A percentile compares a stretch with the other conserved stretches of the same genome.
phyloP scores from a whole-genome alignment of 73 alveolate species.

The Paramecium biaurelia region DNA sequence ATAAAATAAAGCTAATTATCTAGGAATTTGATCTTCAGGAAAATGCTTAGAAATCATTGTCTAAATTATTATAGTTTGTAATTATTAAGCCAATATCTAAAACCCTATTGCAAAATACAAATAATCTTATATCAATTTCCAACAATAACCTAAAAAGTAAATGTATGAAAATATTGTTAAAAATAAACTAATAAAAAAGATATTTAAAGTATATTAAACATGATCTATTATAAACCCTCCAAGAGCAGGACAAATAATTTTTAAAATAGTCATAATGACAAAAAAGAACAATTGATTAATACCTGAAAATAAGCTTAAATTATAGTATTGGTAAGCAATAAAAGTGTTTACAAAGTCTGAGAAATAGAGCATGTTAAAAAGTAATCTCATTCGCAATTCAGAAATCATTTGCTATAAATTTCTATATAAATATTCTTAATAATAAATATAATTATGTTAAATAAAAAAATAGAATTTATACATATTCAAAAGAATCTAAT shows the following conservation, averaged over 20 bases:
- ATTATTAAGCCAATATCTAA: not conserved
- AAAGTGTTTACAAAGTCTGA: constrained; percentile 17
- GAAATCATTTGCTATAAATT: not conserved
- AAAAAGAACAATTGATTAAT: not conserved
- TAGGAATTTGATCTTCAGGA: not conserved
- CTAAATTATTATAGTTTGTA: not conserved
- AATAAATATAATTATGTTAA: not conserved
- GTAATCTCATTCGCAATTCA: not conserved
- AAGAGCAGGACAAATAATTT: not conserved
- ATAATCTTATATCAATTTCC: not conserved
- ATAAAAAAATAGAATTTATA: not conserved
- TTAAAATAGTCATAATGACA: constrained; percentile 2
- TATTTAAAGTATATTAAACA: not conserved
- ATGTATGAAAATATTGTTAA: not conserved
- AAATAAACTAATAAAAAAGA: not conserved
- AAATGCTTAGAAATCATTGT: not conserved
- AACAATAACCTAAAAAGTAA: not conserved
- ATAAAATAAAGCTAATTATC: not conserved
- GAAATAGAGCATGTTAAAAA: not conserved
- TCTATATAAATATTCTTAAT: not conserved
- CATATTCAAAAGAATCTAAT: not conserved
- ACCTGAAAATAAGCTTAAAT: not conserved
- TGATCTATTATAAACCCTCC: constrained; percentile 37
- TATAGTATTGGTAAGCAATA: not conserved
- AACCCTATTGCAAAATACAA: constrained; percentile 46